Conservation (phyloP, 768 basidiomycete species). For the Lentinula edodes region DNA sequence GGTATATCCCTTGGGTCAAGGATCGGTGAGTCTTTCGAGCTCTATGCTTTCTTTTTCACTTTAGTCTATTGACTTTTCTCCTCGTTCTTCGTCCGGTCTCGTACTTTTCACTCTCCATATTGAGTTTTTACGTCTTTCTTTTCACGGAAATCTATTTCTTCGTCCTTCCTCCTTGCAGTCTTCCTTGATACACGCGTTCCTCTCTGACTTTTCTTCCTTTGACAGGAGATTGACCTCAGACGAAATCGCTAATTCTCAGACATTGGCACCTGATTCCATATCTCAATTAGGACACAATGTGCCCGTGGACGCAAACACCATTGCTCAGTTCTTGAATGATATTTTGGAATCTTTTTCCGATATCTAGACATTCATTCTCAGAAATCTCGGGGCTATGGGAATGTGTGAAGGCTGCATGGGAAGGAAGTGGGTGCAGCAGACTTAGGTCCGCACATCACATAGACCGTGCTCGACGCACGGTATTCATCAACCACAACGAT, state of each 20-base stretch:
- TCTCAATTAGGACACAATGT: constrained; percentile 20
- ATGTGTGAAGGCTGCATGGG: too few relatives aligned
- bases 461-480: too few relatives aligned
- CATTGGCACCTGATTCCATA: constrained; percentile 26
- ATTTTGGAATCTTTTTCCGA: constrained; percentile 4
- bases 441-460: too few relatives aligned
- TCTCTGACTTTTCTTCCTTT: not conserved
- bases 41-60: not conserved
- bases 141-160: not conserved
- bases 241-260: constrained; percentile 9
- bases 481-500: too few relatives aligned
- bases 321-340: constrained; percentile 34
- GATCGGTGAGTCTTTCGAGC: constrained; percentile 12
- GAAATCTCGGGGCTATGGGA: too few relatives aligned
- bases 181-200: not conserved
- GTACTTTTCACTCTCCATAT: too few relatives aligned
- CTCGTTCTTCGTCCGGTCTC: too few relatives aligned
- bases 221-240: constrained; percentile 27
- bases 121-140: too few relatives aligned
- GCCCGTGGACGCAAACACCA: constrained; percentile 32
- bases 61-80: too few relatives aligned
- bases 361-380: not conserved
- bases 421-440: not conserved
- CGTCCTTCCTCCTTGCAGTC: not conserved
- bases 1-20: constrained; percentile 57